These are phyloP conservation scores for Boletus barrowsii DNA, from an alignment of 768 basidiomycete species.

Conservation along the genomic window DNA sequence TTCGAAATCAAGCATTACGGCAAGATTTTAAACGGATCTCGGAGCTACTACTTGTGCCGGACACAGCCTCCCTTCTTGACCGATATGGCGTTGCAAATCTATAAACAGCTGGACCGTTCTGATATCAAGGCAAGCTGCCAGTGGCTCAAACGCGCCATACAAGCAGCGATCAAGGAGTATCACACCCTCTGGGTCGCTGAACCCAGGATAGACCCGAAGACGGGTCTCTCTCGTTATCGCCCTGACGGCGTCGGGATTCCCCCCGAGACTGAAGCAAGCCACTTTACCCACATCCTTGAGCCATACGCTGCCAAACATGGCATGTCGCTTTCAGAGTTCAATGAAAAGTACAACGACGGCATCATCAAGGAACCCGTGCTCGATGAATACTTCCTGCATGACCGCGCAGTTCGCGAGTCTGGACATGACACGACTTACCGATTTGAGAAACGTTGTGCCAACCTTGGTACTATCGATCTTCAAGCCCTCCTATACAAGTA, in stretches of 20 bases:
- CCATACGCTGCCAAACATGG: conserved; percentile 92
- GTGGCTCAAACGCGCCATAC: conserved; percentile 95
- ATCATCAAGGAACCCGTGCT: conserved; percentile 79
- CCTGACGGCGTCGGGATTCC: conserved; percentile 95
- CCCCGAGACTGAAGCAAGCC: conserved; percentile 97
- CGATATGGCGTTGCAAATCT: conserved; percentile 97
- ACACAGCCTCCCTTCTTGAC: conserved; percentile 98
- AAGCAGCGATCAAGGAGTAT: conserved; percentile 98
- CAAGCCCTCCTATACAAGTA: conserved; percentile 98
- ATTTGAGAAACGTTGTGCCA: conserved; percentile 96
- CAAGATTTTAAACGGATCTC: conserved; percentile 95
- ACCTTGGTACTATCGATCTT: conserved; percentile 93
- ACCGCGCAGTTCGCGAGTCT: conserved; percentile 93
- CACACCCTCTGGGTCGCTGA: conserved; percentile 96
- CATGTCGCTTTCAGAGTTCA: conserved; percentile 92
- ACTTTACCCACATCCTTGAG: conserved; percentile 97
- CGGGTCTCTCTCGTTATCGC: conserved; percentile 91
- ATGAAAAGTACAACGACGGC: conserved; percentile 91
- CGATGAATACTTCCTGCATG: conserved; percentile 97
- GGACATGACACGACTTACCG: conserved; percentile 97
- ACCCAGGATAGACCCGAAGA: conserved; percentile 91
- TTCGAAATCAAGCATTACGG: conserved; percentile 98
- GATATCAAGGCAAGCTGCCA: conserved; percentile 72
- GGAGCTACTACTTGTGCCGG: conserved; percentile 92
- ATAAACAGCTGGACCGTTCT: conserved; percentile 88